Percentiles rank a stretch among this genome's conserved stretches.
phyloP scores from a whole-genome alignment of 2,329 filamentous ascomycete species.

The Hypomyces perniciosus region DNA sequence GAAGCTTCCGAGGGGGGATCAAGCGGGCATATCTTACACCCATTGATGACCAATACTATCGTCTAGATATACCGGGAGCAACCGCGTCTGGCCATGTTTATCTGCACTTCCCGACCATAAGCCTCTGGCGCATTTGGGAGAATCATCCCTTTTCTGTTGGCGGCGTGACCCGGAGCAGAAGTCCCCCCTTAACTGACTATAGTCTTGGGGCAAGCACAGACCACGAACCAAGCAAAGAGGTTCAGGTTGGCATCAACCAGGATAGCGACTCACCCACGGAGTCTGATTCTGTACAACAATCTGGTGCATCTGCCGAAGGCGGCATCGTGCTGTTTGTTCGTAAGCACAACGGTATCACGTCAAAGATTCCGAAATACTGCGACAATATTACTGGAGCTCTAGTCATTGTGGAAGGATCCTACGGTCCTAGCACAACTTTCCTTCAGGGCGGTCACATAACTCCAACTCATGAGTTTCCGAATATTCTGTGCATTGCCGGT shows the following conservation, averaged over 20 bases:
- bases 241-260: too few species aligned
- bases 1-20: conserved; percentile 11
- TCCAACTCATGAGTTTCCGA: conserved; percentile 16
- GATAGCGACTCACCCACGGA: too few species aligned
- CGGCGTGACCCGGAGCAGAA: too few species aligned
- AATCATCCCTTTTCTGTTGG: conserved; percentile 26
- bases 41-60: conserved; percentile 22
- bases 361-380: conserved; percentile 1
- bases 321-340: conserved; percentile 9
- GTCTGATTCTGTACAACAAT: too few species aligned
- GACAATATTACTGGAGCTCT: conserved; percentile 11
- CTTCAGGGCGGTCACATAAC: conserved; percentile 12
- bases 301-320: background rate
- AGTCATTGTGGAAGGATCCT: conserved; percentile 19
- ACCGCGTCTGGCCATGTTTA: conserved; percentile 22
- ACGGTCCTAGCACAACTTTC: conserved; percentile 13
- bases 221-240: too few species aligned
- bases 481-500: conserved; percentile 25
- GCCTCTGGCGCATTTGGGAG: conserved; percentile 24
- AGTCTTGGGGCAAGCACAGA: too few species aligned
- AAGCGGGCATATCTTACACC: conserved; percentile 17
- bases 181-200: too few species aligned
- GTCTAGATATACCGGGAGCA: conserved; percentile 20
- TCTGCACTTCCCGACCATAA: conserved; percentile 22
- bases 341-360: conserved; percentile 8